A percentile compares a stretch with the other conserved stretches of the same genome.
These are phyloP conservation scores for Parsonsia alboflavescens DNA, from an alignment of 257 asterid genomes.

Conservation along the genomic window DNA sequence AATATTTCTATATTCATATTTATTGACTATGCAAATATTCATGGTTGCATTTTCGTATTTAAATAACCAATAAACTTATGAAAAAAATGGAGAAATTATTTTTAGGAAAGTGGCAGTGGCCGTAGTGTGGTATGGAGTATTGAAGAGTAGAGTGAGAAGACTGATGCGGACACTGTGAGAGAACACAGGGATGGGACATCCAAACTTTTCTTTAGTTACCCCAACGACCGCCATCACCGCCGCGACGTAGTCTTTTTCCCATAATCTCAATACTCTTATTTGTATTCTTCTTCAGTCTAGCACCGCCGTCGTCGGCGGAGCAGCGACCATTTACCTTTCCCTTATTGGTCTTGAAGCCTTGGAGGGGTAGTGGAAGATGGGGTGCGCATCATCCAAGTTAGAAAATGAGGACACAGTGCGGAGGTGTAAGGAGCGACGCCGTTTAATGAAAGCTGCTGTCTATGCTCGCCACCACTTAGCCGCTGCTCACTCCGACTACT, in stretches of 20 bases:
- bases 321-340: neutral
- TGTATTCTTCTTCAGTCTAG: neutral
- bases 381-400: conserved; percentile 91
- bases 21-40: too few species aligned
- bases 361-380: conserved; percentile 37
- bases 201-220: conserved; percentile 2
- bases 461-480: conserved; percentile 91
- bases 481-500: conserved; percentile 93
- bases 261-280: neutral
- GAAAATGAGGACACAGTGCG: conserved; percentile 96
- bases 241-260: neutral
- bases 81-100: neutral
- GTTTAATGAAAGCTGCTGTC: conserved; percentile 83
- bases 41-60: too few species aligned
- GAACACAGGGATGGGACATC: conserved; percentile 11
- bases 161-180: conserved; percentile 2
- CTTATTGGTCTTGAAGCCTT: neutral
- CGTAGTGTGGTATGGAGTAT: neutral
- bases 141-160: conserved; percentile 1
- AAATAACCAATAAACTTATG: too few species aligned
- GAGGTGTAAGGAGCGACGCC: conserved; percentile 98
- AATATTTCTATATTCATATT: too few species aligned
- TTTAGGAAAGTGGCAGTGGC: neutral
- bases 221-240: conserved; percentile 1
- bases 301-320: conserved; percentile 10